phyloP scores from a whole-genome alignment of 257 asterid species.

The Cynanchum wilfordii region DNA sequence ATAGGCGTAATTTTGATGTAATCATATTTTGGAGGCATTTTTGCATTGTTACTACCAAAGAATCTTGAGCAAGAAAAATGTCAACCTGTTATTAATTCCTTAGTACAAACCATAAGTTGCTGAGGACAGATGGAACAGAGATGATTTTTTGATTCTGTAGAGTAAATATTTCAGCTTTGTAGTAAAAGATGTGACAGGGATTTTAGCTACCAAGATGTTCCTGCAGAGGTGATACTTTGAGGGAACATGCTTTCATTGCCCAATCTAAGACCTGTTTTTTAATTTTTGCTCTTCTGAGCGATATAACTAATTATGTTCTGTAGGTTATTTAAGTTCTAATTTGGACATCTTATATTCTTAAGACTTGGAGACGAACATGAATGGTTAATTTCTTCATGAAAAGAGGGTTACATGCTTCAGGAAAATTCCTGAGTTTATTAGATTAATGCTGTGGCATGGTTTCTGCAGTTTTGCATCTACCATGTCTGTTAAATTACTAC shows the following conservation, averaged over 20 bases:
- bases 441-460: not conserved
- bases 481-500: not conserved
- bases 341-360: not conserved
- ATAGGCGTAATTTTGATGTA: not conserved
- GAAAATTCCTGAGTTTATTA: not conserved
- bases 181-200: not conserved
- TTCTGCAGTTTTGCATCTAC: not conserved
- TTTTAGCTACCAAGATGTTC: not conserved
- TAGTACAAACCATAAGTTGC: not conserved
- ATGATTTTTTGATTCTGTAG: not conserved
- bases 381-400: not conserved
- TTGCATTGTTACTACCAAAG: not conserved
- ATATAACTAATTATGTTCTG: not conserved
- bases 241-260: not conserved
- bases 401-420: not conserved
- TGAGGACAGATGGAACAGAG: not conserved
- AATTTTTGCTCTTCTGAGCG: not conserved
- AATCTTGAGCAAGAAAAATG: not conserved
- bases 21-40: not conserved
- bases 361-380: not conserved
- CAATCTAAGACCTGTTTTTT: not conserved
- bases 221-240: not conserved
- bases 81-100: not conserved
- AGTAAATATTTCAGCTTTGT: not conserved
- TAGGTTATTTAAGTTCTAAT: not conserved